Conservation (phyloP, 352 stramenopile genomes). For the Phytophthora uliginosa region DNA sequence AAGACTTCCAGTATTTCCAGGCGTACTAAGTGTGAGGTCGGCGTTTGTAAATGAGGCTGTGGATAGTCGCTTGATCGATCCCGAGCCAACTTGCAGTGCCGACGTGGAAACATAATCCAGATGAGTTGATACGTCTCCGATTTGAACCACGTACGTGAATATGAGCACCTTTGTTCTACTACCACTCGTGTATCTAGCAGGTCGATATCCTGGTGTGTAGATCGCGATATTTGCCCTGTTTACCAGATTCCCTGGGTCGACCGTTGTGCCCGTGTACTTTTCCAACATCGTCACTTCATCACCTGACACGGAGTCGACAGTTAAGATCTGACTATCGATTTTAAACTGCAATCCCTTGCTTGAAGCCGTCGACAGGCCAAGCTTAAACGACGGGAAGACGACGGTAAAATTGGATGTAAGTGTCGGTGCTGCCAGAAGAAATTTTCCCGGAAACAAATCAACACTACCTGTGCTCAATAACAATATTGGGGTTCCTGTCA, state of each 20-base stretch:
- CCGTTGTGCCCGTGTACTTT: constrained; percentile 51
- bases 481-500: constrained; percentile 57
- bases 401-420: constrained; percentile 42
- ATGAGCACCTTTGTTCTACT: constrained; percentile 54
- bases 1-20: constrained; percentile 56
- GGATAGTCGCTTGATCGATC: constrained; percentile 66
- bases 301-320: constrained; percentile 49
- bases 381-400: constrained; percentile 59
- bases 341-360: constrained; percentile 67
- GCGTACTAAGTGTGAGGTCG: constrained; percentile 53
- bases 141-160: constrained; percentile 70
- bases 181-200: constrained; percentile 57
- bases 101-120: constrained; percentile 63
- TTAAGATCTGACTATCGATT: constrained; percentile 62
- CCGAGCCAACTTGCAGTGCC: constrained; percentile 58
- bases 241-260: constrained; percentile 42
- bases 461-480: constrained; percentile 60
- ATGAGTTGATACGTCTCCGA: constrained; percentile 54
- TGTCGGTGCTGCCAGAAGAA: constrained; percentile 52
- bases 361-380: constrained; percentile 48
- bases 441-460: constrained; percentile 64
- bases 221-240: constrained; percentile 45
- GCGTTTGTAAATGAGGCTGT: constrained; percentile 63
- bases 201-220: constrained; percentile 57
- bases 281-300: constrained; percentile 69